Evolutionary conservation across 768 basidiomycete species (phyloP).

Genomic region (Amanita phalloides): DNA sequence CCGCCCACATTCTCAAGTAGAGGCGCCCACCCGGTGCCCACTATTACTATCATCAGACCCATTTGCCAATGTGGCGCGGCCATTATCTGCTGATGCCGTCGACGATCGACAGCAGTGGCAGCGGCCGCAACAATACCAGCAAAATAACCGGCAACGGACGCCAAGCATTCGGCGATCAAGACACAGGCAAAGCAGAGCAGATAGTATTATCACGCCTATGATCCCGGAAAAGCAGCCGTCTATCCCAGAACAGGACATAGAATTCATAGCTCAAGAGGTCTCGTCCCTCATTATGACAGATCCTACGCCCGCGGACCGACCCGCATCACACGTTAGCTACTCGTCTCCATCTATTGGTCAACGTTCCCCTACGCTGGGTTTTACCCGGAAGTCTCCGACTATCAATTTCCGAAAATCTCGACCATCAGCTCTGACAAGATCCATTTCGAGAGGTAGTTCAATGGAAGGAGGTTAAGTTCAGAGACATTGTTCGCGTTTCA

Average conservation of each 20-base stretch:
- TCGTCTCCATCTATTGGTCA: not conserved
- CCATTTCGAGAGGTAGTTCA: not conserved
- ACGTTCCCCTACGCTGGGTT: not conserved
- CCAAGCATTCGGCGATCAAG: not conserved
- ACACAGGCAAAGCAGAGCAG: not conserved
- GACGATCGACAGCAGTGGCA: not conserved
- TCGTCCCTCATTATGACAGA: not conserved
- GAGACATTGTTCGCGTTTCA: not conserved
- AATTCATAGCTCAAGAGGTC: constrained; percentile 1
- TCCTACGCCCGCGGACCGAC: not conserved
- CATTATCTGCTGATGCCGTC: not conserved
- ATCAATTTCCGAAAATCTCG: not conserved
- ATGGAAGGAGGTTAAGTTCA: not conserved
- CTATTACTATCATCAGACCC: not conserved
- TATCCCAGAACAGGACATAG: constrained; percentile 2
- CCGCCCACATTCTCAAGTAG: not conserved
- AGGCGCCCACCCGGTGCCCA: not conserved
- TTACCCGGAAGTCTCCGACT: not conserved
- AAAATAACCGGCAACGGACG: not conserved
- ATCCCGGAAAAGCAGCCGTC: not conserved
- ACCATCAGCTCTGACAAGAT: not conserved
- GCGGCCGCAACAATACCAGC: too few relatives aligned
- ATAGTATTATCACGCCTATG: not conserved
- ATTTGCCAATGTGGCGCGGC: not conserved
- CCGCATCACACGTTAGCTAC: not conserved